Evolutionary conservation across 2,329 filamentous ascomycete genomes (phyloP), one percentile per base, ranked within the genome.

Genomic region (Trichoderma sp.): DNA sequence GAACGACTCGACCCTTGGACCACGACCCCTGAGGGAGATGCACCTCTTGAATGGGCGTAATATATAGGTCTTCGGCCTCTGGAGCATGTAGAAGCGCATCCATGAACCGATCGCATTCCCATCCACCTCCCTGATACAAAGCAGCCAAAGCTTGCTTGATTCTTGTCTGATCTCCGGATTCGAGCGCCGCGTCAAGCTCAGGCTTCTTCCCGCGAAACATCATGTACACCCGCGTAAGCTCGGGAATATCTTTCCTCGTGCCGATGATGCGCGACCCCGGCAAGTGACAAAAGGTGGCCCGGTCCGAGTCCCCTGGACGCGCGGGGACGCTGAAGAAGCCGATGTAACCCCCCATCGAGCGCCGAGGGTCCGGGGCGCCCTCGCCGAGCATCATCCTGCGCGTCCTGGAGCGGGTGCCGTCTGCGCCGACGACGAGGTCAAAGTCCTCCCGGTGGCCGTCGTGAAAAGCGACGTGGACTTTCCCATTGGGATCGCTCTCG

Each of bases 161-260:
- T 3, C 41, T 21, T n/a, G 19, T n/a, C 26, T 21, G 30, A 39
- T 60, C 21, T 47, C 57, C 57, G 9, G 57, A 60, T 6, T 17
- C 39, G 7, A 60, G 21, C n/a, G 57, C 57, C n/a, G 45, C 57
- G 14, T 60, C 34, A 19, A 60, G 17, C 3, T 30, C 30, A 10
- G 57, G 57, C 10, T 19, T 41, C 5, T 41, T 50, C 7, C 57
- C 57, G 7, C 57, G 57, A 1, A 60, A 21, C 9, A 50, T 41
- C 57, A 60, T 60, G n/a, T 60, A 60, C n/a, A 60, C 45, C 28
- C 57, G 28, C n/a, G 57, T 60, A n/a, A 60, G 57, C 7, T 60
- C 45, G 3, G 44, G 15, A 3, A 34, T 21, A 1, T 60, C 57
- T 10, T 60, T 60, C 15, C 57, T 39, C n/a, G 57, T 60, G 3